Evolutionary conservation across 2,329 filamentous ascomycete genomes (phyloP).

Genomic region (Trichoderma lentiforme): DNA sequence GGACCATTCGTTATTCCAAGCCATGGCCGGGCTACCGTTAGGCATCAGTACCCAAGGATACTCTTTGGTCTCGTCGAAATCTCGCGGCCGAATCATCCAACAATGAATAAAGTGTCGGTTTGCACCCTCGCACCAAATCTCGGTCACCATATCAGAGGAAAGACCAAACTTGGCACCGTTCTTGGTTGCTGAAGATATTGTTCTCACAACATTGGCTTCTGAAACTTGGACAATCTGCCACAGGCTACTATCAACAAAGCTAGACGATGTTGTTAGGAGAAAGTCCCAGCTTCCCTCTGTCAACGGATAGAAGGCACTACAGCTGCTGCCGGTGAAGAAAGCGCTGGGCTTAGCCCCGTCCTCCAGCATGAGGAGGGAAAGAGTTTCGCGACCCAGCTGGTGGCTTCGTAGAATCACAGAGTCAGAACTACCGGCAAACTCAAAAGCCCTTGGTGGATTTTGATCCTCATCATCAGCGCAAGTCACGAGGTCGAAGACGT

Average conservation of each 20-base stretch:
- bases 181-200: conserved; percentile 32
- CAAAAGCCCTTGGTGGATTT: conserved; percentile 32
- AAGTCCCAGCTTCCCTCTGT: conserved; percentile 25
- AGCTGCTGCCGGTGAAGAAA: conserved; percentile 29
- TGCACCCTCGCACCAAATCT: conserved; percentile 40
- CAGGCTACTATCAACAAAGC: conserved; percentile 37
- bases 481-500: conserved; percentile 13
- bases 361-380: conserved; percentile 35
- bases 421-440: conserved; percentile 34
- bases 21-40: conserved; percentile 41
- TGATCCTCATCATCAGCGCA: conserved; percentile 5
- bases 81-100: conserved; percentile 38
- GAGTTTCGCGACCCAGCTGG: conserved; percentile 32
- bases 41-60: conserved; percentile 39
- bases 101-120: conserved; percentile 37
- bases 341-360: conserved; percentile 27
- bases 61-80: conserved; percentile 35
- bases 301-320: conserved; percentile 30
- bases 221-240: conserved; percentile 35
- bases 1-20: conserved; percentile 54
- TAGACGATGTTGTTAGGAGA: conserved; percentile 38
- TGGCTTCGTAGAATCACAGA: conserved; percentile 34
- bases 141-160: conserved; percentile 35
- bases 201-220: conserved; percentile 22
- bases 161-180: conserved; percentile 34